Base-by-base conservation (phyloP, 2,329 filamentous ascomycete genomes). In the Lecanicillium sp. region DNA sequence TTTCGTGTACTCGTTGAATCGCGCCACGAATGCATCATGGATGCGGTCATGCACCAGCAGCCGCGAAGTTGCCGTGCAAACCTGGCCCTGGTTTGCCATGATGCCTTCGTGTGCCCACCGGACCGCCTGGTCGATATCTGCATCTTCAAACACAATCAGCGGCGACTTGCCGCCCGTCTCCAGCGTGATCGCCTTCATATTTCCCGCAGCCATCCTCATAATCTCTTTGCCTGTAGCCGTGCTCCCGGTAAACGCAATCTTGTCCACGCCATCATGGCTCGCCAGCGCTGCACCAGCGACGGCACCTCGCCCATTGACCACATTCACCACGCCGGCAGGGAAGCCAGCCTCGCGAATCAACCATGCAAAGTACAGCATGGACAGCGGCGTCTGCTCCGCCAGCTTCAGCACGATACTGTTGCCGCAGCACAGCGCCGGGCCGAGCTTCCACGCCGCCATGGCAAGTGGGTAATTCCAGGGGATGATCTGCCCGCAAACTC, bases 381-480 rank as follows among this genome's bases (percentile, higher is more conserved):
- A 77, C 17, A 79, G 60, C 12, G 75, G 74, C 12, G 75, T 79
- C 58, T 78, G 74, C 54, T 80, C 76, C 8, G 75, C 72, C 27
- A 72, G 64, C 59, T 79, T 80, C 30, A 79, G 59, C 34, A 79
- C 64, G 35, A 79, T 60, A 1, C 72, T 73, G 53, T 79, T 79
- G 38, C 74, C 75, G 41, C 71, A 71, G 18, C 71, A 71, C 30
- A 79, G 50, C 11, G 74, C 74, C 29, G 81, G 81, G 15, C 79
- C 82, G 9, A 60, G 40, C 44, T 59, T 53, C 52, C 54, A 54
- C 5, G 78, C 79, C 13, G 82, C 81, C 77, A 89, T 88, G 15
- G 72, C 69, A 2, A 90, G 68, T 2, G 86, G 85, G 48, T 83
- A 87, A 58, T 90, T 90, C 82, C 84, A 90, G 8, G 84, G 84